Conservation (phyloP, 2,329 filamentous ascomycete genomes). For the Zasmidium cellare region DNA sequence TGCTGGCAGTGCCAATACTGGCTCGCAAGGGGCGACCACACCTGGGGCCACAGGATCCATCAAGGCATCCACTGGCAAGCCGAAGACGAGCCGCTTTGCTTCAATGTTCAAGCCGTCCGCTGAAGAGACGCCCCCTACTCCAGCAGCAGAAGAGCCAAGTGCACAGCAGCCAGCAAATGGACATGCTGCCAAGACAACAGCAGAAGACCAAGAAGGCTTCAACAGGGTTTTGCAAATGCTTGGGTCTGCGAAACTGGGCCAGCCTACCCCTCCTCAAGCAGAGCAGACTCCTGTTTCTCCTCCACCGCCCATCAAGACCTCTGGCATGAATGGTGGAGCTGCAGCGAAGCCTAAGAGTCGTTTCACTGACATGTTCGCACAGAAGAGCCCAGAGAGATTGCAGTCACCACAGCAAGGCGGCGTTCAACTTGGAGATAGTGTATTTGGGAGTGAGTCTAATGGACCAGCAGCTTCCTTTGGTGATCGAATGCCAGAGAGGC, state of each 20-base stretch:
- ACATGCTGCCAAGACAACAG: slow-evolving; percentile 42
- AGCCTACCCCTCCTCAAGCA: slow-evolving; percentile 26
- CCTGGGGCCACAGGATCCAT: slow-evolving; percentile 20
- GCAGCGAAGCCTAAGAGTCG: slow-evolving; percentile 31
- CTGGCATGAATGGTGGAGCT: slow-evolving; percentile 24
- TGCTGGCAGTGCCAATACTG: slow-evolving; percentile 33
- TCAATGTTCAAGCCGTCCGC: slow-evolving; percentile 59
- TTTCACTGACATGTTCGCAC: slow-evolving; percentile 34
- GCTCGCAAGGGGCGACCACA: slow-evolving; percentile 8
- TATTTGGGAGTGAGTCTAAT: slow-evolving; percentile 18
- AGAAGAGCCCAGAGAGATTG: slow-evolving; percentile 31
- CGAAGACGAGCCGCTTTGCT: slow-evolving; percentile 81
- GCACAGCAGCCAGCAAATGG: slow-evolving; percentile 23
- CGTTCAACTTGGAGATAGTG: slow-evolving; percentile 15
- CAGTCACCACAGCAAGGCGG: slow-evolving; percentile 28
- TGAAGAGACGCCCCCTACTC: slow-evolving; percentile 21
- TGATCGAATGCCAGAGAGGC: neutral
- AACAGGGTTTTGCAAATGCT: slow-evolving; percentile 72
- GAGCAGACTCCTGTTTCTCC: slow-evolving; percentile 28
- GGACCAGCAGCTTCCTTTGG: slow-evolving; percentile 1
- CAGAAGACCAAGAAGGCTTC: slow-evolving; percentile 83
- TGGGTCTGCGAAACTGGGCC: slow-evolving; percentile 52
- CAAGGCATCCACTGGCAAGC: slow-evolving; percentile 51
- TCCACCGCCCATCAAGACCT: slow-evolving; percentile 19
- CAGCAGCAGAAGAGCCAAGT: slow-evolving; percentile 11